Evolutionary conservation across 495 filamentous ascomycete genomes (phyloP).

Genomic region (Hypoxylon intermedium): DNA sequence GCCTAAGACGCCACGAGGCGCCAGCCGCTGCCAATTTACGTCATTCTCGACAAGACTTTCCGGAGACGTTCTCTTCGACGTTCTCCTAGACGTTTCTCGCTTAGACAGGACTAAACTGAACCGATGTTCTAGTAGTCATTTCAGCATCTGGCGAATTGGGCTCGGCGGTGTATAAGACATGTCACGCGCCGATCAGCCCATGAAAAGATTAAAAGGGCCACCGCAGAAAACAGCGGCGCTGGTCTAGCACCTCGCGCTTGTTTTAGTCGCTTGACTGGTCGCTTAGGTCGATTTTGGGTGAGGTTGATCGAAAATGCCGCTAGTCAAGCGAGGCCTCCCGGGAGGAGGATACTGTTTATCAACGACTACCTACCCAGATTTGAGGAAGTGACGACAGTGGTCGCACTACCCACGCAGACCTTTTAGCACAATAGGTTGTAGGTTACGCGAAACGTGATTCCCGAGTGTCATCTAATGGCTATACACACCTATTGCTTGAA

Average conservation of each 20-base stretch:
- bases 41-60: slow-evolving; percentile 22
- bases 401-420: background rate
- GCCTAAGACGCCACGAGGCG: slow-evolving; percentile 19
- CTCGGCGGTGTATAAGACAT: slow-evolving; percentile 10
- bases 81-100: slow-evolving; percentile 8
- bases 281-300: slow-evolving; percentile 4
- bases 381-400: slow-evolving; percentile 14
- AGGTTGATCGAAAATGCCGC: slow-evolving; percentile 26
- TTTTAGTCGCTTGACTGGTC: slow-evolving; percentile 11
- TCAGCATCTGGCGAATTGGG: slow-evolving; percentile 17
- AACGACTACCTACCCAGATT: slow-evolving; percentile 3
- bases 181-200: slow-evolving; percentile 16
- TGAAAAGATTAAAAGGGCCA: slow-evolving; percentile 25
- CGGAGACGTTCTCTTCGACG: no score
- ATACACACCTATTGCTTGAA: background rate
- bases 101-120: background rate
- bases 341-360: slow-evolving; percentile 17
- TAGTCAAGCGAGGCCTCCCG: slow-evolving; percentile 22
- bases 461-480: no score
- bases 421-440: slow-evolving; percentile 7
- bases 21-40: slow-evolving; percentile 9
- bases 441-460: slow-evolving; percentile 3
- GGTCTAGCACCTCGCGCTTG: slow-evolving; percentile 13
- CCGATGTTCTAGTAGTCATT: no score
- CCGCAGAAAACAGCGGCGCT: slow-evolving; percentile 27